Conservation (phyloP, 345 rosid genomes). For the Trapa incisa region DNA sequence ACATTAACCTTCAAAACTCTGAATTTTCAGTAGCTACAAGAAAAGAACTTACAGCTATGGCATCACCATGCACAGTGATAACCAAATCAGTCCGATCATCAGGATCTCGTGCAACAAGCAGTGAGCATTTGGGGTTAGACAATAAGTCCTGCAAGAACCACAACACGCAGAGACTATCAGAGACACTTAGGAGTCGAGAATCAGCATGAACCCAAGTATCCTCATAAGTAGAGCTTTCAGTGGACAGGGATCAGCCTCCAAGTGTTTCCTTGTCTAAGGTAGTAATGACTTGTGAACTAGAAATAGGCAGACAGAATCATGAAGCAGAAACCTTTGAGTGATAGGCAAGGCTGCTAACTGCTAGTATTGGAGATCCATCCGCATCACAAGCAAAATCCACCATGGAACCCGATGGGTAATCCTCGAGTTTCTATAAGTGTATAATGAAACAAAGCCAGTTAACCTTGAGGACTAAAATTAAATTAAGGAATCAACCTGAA, state of each 20-base stretch:
- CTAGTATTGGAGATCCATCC: conserved; percentile 75
- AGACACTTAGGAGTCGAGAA: neutral
- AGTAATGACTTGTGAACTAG: neutral
- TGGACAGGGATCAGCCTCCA: neutral
- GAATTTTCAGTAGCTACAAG: neutral
- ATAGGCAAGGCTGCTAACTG: conserved; percentile 73
- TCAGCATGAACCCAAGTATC: neutral
- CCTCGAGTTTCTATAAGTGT: conserved; percentile 48
- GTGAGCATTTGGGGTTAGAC: conserved; percentile 76
- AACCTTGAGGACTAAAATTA: neutral
- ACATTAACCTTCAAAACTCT: neutral
- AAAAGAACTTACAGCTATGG: conserved; percentile 45
- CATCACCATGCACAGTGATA: conserved; percentile 84
- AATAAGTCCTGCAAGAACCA: conserved; percentile 45
- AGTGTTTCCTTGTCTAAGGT: neutral
- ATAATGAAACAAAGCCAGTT: conserved; percentile 3
- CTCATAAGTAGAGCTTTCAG: neutral
- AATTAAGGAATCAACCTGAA: neutral
- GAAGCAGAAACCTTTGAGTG: conserved; percentile 57
- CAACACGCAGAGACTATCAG: neutral
- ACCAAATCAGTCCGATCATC: conserved; percentile 79
- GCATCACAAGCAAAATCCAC: conserved; percentile 86
- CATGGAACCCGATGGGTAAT: conserved; percentile 87
- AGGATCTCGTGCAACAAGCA: conserved; percentile 75
- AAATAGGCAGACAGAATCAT: neutral